These are phyloP conservation scores for Alternaria hordeiaustralica DNA, from an alignment of 2,329 filamentous ascomycete species.

Conservation along the genomic window DNA sequence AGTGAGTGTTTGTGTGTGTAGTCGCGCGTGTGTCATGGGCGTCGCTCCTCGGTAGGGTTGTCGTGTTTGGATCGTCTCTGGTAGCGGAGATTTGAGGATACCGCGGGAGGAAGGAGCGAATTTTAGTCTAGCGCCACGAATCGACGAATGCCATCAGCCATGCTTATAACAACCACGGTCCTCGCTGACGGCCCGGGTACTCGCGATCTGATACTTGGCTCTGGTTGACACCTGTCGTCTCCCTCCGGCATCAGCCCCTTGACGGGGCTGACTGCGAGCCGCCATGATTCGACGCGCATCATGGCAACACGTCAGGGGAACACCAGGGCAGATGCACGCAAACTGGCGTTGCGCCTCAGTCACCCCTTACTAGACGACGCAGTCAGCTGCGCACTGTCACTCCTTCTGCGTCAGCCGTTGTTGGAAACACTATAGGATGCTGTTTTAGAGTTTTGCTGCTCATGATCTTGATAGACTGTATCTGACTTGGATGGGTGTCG, in stretches of 20 bases:
- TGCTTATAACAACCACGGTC: slow-evolving; percentile 9
- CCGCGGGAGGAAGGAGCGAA: slow-evolving; percentile 27
- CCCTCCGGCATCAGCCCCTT: background rate
- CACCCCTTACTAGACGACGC: slow-evolving; percentile 23
- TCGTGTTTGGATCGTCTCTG: slow-evolving; percentile 14
- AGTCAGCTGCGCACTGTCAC: slow-evolving; percentile 22
- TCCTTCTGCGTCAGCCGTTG: slow-evolving; percentile 13
- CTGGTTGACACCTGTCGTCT: slow-evolving; percentile 5
- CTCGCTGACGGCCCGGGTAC: slow-evolving; percentile 16
- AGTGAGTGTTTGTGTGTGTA: slow-evolving; percentile 2
- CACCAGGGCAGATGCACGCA: slow-evolving; percentile 11
- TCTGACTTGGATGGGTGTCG: background rate
- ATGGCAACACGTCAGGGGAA: slow-evolving; percentile 9
- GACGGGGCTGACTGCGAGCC: slow-evolving; percentile 3
- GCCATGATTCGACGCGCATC: background rate
- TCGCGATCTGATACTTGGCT: slow-evolving; percentile 15
- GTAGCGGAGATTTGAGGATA: slow-evolving; percentile 30
- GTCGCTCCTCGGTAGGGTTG: slow-evolving; percentile 26
- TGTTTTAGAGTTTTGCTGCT: background rate
- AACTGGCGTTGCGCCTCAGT: slow-evolving; percentile 10
- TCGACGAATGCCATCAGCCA: slow-evolving; percentile 9
- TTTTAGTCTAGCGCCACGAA: slow-evolving; percentile 22
- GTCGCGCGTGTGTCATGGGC: slow-evolving; percentile 13
- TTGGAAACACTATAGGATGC: slow-evolving; percentile 9
- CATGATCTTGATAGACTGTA: background rate